Percentiles rank a stretch among this genome's conserved stretches.
These are phyloP conservation scores for Colletotrichum eremochloae DNA, from an alignment of 2,329 filamentous ascomycete genomes.

Conservation along the genomic window DNA sequence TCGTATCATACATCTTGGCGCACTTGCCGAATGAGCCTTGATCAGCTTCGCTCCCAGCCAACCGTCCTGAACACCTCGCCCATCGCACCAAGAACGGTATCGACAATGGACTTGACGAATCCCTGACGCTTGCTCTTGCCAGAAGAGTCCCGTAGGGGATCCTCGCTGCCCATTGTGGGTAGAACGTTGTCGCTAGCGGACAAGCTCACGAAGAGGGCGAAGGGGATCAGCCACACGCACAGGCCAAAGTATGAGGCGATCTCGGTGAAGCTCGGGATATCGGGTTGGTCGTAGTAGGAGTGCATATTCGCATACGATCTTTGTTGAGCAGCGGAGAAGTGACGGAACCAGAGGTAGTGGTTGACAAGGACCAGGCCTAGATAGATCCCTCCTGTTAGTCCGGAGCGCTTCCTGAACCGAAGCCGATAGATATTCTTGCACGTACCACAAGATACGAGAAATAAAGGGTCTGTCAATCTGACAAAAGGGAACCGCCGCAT, in stretches of 20 bases:
- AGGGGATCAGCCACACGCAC: constrained; percentile 96
- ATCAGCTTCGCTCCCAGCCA: constrained; percentile 41
- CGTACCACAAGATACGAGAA: constrained; percentile 85
- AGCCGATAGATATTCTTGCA: constrained; percentile 20
- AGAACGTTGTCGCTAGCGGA: constrained; percentile 96
- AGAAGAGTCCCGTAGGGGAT: constrained; percentile 61
- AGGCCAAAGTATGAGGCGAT: constrained; percentile 96
- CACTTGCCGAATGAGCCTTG: neutral
- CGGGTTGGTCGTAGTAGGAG: constrained; percentile 72
- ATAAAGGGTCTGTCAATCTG: constrained; percentile 87
- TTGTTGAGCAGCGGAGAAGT: constrained; percentile 80
- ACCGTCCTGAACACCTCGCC: constrained; percentile 54
- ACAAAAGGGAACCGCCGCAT: constrained; percentile 82
- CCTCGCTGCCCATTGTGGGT: constrained; percentile 88
- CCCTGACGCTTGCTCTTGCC: constrained; percentile 70
- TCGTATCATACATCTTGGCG: neutral
- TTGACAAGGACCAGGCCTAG: constrained; percentile 85
- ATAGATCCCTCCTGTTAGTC: neutral
- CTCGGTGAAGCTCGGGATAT: constrained; percentile 88
- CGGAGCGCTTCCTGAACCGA: neutral
- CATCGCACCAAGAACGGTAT: constrained; percentile 67
- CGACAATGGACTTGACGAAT: constrained; percentile 76
- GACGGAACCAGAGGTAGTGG: constrained; percentile 95
- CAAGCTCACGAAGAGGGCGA: constrained; percentile 92
- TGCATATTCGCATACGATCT: constrained; percentile 69